Conservation (phyloP, 2,329 filamentous ascomycete genomes). For the Penicillium paneum region DNA sequence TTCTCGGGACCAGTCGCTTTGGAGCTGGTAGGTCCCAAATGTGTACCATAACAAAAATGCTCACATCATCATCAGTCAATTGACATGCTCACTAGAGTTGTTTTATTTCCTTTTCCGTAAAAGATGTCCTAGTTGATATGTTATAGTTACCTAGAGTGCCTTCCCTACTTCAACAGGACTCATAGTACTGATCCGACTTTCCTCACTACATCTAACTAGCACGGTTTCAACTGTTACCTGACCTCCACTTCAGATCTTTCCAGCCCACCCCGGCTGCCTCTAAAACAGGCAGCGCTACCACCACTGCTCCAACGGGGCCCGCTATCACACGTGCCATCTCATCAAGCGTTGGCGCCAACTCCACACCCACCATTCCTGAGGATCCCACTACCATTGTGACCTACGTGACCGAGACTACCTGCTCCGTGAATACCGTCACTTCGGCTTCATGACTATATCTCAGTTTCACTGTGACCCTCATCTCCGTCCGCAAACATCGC, state of each 20-base stretch:
- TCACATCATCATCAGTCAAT: constrained; percentile 3
- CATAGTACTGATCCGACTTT: constrained; percentile 36
- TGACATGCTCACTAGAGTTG: neutral
- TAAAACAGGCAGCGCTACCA: constrained; percentile 24
- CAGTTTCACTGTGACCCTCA: constrained; percentile 19
- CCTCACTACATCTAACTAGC: constrained; percentile 52
- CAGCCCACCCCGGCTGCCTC: constrained; percentile 15
- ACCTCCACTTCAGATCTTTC: neutral
- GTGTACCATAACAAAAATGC: constrained; percentile 12
- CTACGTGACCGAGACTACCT: constrained; percentile 17
- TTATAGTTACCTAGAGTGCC: no score
- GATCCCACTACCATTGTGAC: constrained; percentile 14
- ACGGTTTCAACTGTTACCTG: constrained; percentile 52
- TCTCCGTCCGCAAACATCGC: constrained; percentile 22
- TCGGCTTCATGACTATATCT: constrained; percentile 14
- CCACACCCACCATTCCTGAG: constrained; percentile 11
- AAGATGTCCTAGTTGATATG: no score
- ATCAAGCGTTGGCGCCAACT: constrained; percentile 10
- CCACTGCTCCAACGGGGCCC: constrained; percentile 33
- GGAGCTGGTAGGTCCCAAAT: constrained; percentile 7
- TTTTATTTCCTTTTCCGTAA: neutral
- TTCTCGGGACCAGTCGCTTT: constrained; percentile 4
- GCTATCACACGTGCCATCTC: neutral
- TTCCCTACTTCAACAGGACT: no score
- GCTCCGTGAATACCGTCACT: constrained; percentile 16